Percentiles rank a stretch among this genome's conserved stretches.
phyloP scores from a whole-genome alignment of 2,329 filamentous ascomycete genomes.

The Aspergillus hortae region DNA sequence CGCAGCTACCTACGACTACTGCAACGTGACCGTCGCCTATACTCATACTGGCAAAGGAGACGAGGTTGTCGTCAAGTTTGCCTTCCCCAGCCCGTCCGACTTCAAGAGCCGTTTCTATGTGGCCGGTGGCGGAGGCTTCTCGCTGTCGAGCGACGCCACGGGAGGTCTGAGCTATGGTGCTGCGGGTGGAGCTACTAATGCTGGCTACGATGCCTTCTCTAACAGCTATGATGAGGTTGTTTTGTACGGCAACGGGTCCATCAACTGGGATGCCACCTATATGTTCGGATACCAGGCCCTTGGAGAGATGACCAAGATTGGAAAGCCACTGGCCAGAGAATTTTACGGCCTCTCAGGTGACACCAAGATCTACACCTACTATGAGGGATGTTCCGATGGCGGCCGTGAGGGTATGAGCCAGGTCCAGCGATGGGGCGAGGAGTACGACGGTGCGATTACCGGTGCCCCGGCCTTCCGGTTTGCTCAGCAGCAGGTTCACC shows the following conservation, averaged over 20 bases:
- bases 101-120: constrained; percentile 46
- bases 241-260: constrained; percentile 47
- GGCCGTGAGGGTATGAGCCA: constrained; percentile 53
- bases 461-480: constrained; percentile 50
- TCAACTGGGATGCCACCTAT: constrained; percentile 32
- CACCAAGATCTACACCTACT: constrained; percentile 44
- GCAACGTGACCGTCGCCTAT: constrained; percentile 44
- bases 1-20: constrained; percentile 24
- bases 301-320: constrained; percentile 49
- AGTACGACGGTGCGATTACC: constrained; percentile 46
- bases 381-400: constrained; percentile 54
- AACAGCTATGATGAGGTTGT: constrained; percentile 36
- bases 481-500: constrained; percentile 43
- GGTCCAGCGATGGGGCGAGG: constrained; percentile 48
- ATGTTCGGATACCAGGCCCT: constrained; percentile 47
- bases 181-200: constrained; percentile 40
- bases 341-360: constrained; percentile 35
- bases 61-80: constrained; percentile 35
- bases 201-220: constrained; percentile 44
- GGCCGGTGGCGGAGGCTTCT: constrained; percentile 45
- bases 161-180: constrained; percentile 45
- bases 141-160: constrained; percentile 25
- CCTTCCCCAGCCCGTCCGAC: constrained; percentile 35
- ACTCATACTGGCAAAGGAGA: constrained; percentile 40
- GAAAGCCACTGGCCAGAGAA: constrained; percentile 42